Conservation (phyloP, 495 filamentous ascomycete genomes). For the Halenospora varia region DNA sequence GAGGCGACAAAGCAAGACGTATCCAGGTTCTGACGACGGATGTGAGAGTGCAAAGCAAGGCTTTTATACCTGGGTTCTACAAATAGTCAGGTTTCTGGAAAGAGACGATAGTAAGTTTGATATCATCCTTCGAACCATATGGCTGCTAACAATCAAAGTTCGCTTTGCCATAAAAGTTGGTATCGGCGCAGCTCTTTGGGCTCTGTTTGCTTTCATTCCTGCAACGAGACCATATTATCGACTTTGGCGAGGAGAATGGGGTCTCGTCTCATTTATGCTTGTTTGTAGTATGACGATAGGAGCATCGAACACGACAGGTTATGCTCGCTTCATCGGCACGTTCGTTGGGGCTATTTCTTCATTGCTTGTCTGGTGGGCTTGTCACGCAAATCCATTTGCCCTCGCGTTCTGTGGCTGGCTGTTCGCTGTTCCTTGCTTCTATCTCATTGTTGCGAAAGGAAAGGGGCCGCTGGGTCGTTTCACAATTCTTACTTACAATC, state of each 20-base stretch:
- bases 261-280: constrained; percentile 93
- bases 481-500: constrained; percentile 91
- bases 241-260: constrained; percentile 96
- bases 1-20: constrained; percentile 36
- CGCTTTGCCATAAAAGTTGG: constrained; percentile 90
- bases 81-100: constrained; percentile 36
- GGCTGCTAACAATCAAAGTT: constrained; percentile 32
- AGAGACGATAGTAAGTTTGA: constrained; percentile 46
- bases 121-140: not conserved
- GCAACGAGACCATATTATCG: constrained; percentile 73
- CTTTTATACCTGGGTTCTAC: constrained; percentile 35
- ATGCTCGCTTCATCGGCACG: constrained; percentile 83
- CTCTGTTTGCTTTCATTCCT: constrained; percentile 78
- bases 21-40: constrained; percentile 35
- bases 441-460: constrained; percentile 77
- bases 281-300: constrained; percentile 98
- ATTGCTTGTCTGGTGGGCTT: constrained; percentile 69
- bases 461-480: constrained; percentile 91
- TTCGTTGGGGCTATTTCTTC: constrained; percentile 74
- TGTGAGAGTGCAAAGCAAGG: constrained; percentile 30
- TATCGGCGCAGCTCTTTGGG: constrained; percentile 80
- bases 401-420: constrained; percentile 77
- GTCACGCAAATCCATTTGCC: constrained; percentile 64
- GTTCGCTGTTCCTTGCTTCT: constrained; percentile 78
- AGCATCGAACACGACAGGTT: constrained; percentile 87